These are phyloP conservation scores for Dioscorea alata DNA, from an alignment of 106 monocot genomes.

Conservation along the genomic window DNA sequence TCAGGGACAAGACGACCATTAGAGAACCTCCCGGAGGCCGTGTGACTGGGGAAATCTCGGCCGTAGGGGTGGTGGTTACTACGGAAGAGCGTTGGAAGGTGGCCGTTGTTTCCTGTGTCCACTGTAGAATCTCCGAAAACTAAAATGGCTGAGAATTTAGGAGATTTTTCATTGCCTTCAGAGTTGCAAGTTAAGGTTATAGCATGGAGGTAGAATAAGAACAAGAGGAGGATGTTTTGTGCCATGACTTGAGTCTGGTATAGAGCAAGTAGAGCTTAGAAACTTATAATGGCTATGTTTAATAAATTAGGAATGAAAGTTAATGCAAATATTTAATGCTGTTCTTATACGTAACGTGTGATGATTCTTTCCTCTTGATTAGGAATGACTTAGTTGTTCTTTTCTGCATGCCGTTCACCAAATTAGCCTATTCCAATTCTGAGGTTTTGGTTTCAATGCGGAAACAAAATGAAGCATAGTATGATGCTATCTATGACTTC, in stretches of 20 bases:
- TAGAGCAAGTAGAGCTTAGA: background rate
- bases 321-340: too few relatives aligned
- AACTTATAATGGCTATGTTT: background rate
- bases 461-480: too few relatives aligned
- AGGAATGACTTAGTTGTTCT: too few relatives aligned
- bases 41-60: background rate
- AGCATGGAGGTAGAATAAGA: background rate
- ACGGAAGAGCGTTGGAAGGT: background rate
- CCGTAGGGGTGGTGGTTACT: slow-evolving; percentile 6
- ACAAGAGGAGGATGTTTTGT: background rate
- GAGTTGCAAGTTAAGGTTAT: background rate
- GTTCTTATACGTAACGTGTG: too few relatives aligned
- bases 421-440: too few relatives aligned
- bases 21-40: slow-evolving; percentile 1
- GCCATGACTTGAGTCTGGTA: background rate
- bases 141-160: slow-evolving; percentile 2
- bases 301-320: too few relatives aligned
- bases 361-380: too few relatives aligned
- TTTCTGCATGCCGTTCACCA: too few relatives aligned
- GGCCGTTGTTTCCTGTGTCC: slow-evolving; percentile 10
- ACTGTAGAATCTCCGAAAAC: slow-evolving; percentile 11
- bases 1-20: slow-evolving; percentile 35
- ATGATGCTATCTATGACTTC: too few relatives aligned
- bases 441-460: too few relatives aligned
- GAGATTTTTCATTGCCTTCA: background rate